These are phyloP conservation scores for Acanthamoeba culbertsoni DNA, from an alignment of 208 protist species.

Conservation along the genomic window DNA sequence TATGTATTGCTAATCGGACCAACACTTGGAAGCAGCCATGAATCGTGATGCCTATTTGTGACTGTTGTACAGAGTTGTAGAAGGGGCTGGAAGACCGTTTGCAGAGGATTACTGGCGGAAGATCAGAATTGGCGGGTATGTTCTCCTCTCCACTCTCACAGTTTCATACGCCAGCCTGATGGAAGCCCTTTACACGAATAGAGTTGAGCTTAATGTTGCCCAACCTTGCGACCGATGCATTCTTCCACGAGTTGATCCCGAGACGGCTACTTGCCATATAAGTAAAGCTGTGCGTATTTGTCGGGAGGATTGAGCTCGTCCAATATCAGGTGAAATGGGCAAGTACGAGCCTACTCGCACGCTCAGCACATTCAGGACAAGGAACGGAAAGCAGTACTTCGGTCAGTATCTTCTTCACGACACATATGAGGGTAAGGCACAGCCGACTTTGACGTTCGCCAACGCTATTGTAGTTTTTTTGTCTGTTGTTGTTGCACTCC, in stretches of 20 bases:
- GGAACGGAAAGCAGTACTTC: slow-evolving; percentile 12
- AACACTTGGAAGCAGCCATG: neutral
- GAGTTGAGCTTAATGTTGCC: too few species aligned
- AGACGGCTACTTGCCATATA: too few species aligned
- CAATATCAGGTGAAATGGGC: neutral
- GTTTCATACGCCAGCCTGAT: neutral
- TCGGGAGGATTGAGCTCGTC: neutral
- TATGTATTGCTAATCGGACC: neutral
- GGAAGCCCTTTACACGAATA: neutral
- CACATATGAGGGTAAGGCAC: neutral
- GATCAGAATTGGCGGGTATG: neutral
- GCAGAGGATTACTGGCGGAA: neutral
- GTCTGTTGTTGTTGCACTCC: too few species aligned
- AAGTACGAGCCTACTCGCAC: neutral
- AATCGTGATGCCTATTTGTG: neutral
- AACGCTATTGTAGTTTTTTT: too few species aligned
- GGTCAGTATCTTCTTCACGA: neutral
- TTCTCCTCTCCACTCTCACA: neutral
- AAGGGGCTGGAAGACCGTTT: neutral
- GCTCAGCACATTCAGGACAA: neutral
- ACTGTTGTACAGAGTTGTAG: neutral
- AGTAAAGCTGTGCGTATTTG: neutral
- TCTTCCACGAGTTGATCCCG: neutral
- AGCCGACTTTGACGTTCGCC: too few species aligned
- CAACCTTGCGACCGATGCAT: too few species aligned